phyloP scores from a whole-genome alignment of 164 flowering plant species.

The Aristolochia contorta region DNA sequence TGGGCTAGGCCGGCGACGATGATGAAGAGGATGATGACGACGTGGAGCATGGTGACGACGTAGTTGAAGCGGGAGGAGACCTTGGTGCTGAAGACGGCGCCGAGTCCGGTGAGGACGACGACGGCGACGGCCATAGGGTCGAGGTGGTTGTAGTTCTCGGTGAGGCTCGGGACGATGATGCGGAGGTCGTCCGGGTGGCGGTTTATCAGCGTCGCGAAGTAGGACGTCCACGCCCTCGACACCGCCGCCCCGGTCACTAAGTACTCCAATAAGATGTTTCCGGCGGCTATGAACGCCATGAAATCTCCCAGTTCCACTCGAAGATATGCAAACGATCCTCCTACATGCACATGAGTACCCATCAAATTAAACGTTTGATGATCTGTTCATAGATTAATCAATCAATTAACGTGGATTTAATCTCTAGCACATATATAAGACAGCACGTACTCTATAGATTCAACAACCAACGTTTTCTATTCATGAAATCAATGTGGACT shows the following conservation, averaged over 20 bases:
- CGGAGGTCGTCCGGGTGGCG: constrained; percentile 12
- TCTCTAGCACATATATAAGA: too few relatives aligned
- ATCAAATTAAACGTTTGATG: too few relatives aligned
- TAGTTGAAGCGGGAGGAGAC: constrained; percentile 49
- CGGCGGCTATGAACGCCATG: constrained; percentile 66
- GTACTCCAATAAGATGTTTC: constrained; percentile 61
- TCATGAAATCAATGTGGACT: too few relatives aligned
- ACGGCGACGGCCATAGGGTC: constrained; percentile 66
- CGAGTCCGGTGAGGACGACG: constrained; percentile 18
- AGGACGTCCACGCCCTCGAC: constrained; percentile 65
- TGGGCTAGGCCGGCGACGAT: constrained; percentile 40
- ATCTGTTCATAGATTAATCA: too few relatives aligned
- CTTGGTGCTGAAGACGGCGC: constrained; percentile 35
- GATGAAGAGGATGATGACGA: constrained; percentile 41
- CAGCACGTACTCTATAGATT: too few relatives aligned
- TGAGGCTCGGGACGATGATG: constrained; percentile 18
- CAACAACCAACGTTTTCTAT: too few relatives aligned
- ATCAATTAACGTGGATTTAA: too few relatives aligned
- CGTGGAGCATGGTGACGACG: constrained; percentile 36
- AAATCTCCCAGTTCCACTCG: constrained; percentile 77
- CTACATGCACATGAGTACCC: constrained; percentile 15
- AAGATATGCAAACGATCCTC: constrained; percentile 70
- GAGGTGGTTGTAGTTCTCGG: constrained; percentile 32
- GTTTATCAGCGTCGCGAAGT: constrained; percentile 56
- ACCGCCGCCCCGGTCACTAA: constrained; percentile 49